Conservation (phyloP, 164 flowering plant species). For the Vitis cinerea region DNA sequence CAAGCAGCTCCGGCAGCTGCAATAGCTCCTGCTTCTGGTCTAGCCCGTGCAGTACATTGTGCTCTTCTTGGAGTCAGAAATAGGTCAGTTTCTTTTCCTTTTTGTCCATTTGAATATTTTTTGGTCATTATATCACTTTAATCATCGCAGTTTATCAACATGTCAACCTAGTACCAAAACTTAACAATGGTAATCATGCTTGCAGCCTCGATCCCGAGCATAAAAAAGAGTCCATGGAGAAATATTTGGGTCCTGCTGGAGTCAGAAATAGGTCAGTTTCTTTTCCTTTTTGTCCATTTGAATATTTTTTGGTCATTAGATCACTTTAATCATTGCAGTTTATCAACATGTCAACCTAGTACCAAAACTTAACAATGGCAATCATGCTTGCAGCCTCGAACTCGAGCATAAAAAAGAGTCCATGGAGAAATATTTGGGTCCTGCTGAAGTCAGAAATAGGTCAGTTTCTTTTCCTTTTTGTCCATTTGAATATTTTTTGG, state of each 20-base stretch:
- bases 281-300: background rate
- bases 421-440: constrained; percentile 79
- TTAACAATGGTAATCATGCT: constrained; percentile 6
- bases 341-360: background rate
- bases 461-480: constrained; percentile 14
- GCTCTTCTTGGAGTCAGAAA: constrained; percentile 94
- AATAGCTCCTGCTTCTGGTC: constrained; percentile 89
- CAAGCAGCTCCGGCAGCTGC: constrained; percentile 90
- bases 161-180: background rate
- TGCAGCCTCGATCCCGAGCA: constrained; percentile 96
- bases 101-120: background rate
- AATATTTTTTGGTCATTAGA: background rate
- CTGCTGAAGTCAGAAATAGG: constrained; percentile 88
- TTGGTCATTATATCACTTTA: background rate
- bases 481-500: background rate
- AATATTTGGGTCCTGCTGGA: constrained; percentile 76
- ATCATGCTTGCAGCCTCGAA: constrained; percentile 69
- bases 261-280: constrained; percentile 78
- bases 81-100: constrained; percentile 44
- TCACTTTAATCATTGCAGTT: background rate
- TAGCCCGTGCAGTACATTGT: constrained; percentile 77
- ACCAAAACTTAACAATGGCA: background rate
- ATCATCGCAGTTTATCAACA: background rate
- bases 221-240: constrained; percentile 84
- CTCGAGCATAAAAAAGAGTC: constrained; percentile 92